phyloP scores from a whole-genome alignment of 2,329 filamentous ascomycete genomes.

The Xylariaceae sp. region DNA sequence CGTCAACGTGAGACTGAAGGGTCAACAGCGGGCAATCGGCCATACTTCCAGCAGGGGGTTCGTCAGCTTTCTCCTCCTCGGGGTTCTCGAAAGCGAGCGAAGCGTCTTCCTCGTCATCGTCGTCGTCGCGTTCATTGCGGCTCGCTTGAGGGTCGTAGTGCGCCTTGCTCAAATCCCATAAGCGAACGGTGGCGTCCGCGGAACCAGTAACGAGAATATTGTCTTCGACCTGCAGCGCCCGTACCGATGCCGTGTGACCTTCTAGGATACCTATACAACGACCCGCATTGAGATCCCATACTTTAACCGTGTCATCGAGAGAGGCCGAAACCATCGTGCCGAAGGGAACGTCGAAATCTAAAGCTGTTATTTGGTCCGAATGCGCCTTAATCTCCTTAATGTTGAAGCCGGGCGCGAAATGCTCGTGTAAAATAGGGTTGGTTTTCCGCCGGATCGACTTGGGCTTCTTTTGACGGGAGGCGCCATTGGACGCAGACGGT shows the following conservation, averaged over 20 bases:
- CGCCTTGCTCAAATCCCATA: constrained; percentile 91
- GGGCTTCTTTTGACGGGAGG: constrained; percentile 45
- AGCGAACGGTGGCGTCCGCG: constrained; percentile 85
- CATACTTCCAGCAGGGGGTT: constrained; percentile 73
- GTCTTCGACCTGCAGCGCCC: constrained; percentile 88
- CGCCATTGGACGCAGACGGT: constrained; percentile 46
- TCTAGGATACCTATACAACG: constrained; percentile 88
- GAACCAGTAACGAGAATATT: constrained; percentile 93
- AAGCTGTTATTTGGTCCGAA: constrained; percentile 76
- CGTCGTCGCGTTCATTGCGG: constrained; percentile 52
- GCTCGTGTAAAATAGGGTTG: constrained; percentile 92
- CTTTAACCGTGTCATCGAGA: constrained; percentile 85
- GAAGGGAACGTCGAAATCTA: constrained; percentile 97
- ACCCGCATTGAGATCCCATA: constrained; percentile 94
- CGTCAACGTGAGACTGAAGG: constrained; percentile 83
- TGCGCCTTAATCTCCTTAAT: constrained; percentile 89
- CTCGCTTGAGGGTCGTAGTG: constrained; percentile 70
- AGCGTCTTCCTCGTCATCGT: constrained; percentile 56
- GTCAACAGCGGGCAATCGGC: constrained; percentile 84
- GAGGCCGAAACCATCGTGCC: constrained; percentile 90
- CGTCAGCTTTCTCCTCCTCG: constrained; percentile 57
- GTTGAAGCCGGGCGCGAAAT: constrained; percentile 81
- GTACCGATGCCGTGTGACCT: constrained; percentile 90
- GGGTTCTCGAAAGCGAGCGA: constrained; percentile 68
- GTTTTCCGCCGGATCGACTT: constrained; percentile 67